These are phyloP conservation scores for Naganishia vishniacii DNA, from an alignment of 768 basidiomycete species.

Conservation along the genomic window DNA sequence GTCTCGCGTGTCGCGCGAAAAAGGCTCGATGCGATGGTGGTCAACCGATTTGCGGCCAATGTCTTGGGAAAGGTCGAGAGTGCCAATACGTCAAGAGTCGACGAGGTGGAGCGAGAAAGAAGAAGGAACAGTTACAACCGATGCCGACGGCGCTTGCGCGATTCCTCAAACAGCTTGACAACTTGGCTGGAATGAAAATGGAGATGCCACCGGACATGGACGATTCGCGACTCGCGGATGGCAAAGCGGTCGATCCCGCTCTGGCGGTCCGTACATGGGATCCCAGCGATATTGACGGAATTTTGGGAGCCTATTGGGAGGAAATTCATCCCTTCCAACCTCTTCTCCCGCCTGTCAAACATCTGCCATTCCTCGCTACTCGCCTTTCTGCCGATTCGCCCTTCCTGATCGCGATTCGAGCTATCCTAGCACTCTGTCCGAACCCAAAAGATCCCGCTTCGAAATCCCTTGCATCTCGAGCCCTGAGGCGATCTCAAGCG, in stretches of 20 bases:
- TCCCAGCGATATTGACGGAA: constrained; percentile 23
- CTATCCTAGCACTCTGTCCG: constrained; percentile 42
- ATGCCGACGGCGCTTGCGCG: constrained; percentile 37
- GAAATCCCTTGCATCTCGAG: constrained; percentile 38
- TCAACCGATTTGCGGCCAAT: constrained; percentile 44
- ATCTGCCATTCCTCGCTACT: constrained; percentile 23
- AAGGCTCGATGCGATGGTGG: constrained; percentile 47
- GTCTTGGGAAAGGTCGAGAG: constrained; percentile 37
- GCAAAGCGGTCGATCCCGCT: constrained; percentile 18
- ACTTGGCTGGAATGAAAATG: constrained; percentile 26
- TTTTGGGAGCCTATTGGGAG: constrained; percentile 39
- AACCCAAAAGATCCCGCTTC: constrained; percentile 38
- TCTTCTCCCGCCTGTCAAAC: constrained; percentile 40
- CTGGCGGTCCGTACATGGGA: constrained; percentile 20
- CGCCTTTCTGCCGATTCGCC: constrained; percentile 40
- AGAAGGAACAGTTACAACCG: constrained; percentile 30
- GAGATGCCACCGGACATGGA: constrained; percentile 25
- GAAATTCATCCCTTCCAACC: constrained; percentile 47
- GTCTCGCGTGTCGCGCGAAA: constrained; percentile 42
- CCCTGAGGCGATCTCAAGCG: constrained; percentile 30
- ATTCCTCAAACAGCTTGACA: constrained; percentile 42
- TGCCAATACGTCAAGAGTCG: constrained; percentile 46
- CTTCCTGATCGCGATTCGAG: constrained; percentile 42
- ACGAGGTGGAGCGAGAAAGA: constrained; percentile 45
- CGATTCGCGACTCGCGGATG: constrained; percentile 1